A percentile compares a stretch with the other conserved stretches of the same genome.
Evolutionary conservation across 2,329 filamentous ascomycete species (phyloP).

Genomic region (Rutstroemia sydowiana): DNA sequence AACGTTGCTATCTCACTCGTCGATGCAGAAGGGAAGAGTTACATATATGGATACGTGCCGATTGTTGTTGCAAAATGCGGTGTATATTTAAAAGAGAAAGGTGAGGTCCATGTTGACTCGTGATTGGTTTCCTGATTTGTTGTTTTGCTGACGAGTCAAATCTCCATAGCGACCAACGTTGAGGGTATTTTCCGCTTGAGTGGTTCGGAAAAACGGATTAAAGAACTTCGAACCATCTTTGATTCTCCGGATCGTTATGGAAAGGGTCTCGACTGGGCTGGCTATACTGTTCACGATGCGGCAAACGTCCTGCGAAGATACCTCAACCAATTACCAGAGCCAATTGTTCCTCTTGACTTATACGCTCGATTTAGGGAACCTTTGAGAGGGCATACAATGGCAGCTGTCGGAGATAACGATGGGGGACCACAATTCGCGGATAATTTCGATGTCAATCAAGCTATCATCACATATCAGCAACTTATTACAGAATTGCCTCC

Average conservation of each 20-base stretch:
- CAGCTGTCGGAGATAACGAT: constrained; percentile 63
- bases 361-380: constrained; percentile 89
- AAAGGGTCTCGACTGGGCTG: constrained; percentile 93
- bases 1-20: constrained; percentile 97
- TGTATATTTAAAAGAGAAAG: constrained; percentile 96
- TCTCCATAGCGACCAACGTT: constrained; percentile 70
- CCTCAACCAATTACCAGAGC: constrained; percentile 91
- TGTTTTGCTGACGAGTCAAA: constrained; percentile 7
- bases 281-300: constrained; percentile 96
- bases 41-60: constrained; percentile 97
- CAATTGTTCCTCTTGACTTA: constrained; percentile 88
- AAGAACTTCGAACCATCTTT: constrained; percentile 86
- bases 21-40: constrained; percentile 86
- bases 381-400: constrained; percentile 57
- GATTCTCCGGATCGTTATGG: constrained; percentile 93
- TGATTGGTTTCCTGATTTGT: constrained; percentile 3
- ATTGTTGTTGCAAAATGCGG: constrained; percentile 98
- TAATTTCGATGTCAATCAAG: constrained; percentile 64
- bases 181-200: constrained; percentile 96
- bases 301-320: constrained; percentile 94
- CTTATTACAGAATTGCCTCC: constrained; percentile 90
- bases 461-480: constrained; percentile 77
- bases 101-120: constrained; percentile 42
- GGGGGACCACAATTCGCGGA: constrained; percentile 59
- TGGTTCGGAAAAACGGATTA: constrained; percentile 96